A percentile compares a stretch with the other conserved stretches of the same genome.
Evolutionary conservation across 2,329 filamentous ascomycete genomes (phyloP).

Genomic region (Sordariomycetes sp.): DNA sequence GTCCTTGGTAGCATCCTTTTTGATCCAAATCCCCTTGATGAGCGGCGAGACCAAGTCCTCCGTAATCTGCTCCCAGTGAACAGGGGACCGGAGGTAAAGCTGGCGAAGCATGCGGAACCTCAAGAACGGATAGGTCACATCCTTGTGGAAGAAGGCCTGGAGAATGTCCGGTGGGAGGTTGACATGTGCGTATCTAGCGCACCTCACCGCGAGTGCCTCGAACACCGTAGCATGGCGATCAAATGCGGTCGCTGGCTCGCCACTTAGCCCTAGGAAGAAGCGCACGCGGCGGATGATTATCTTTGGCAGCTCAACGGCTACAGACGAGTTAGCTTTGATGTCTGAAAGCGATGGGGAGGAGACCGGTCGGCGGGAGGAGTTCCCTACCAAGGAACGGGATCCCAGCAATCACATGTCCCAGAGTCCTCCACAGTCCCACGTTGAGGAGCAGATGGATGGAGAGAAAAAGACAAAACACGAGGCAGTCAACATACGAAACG

Average conservation of each 20-base stretch:
- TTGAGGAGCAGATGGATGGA: constrained; percentile 57
- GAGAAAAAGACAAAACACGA: constrained; percentile 59
- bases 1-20: constrained; percentile 39
- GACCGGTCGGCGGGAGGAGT: not conserved
- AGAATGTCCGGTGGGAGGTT: constrained; percentile 3
- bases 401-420: constrained; percentile 23
- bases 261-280: not conserved
- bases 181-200: not conserved
- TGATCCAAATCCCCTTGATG: constrained; percentile 52
- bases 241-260: not conserved
- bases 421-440: constrained; percentile 47
- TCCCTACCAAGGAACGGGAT: constrained; percentile 3
- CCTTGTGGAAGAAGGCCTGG: constrained; percentile 1
- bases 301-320: not conserved
- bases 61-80: not conserved
- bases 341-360: not conserved
- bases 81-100: not conserved
- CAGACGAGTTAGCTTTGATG: not conserved
- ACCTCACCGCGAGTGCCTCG: constrained; percentile 3
- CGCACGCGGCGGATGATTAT: not conserved
- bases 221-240: not conserved
- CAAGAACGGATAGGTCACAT: constrained; percentile 1
- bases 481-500: constrained; percentile 63
- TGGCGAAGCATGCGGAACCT: constrained; percentile 4
- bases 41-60: not conserved